phyloP scores from a whole-genome alignment of 805 yeast genomes.

The Trichomonascus vanleenenianus region DNA sequence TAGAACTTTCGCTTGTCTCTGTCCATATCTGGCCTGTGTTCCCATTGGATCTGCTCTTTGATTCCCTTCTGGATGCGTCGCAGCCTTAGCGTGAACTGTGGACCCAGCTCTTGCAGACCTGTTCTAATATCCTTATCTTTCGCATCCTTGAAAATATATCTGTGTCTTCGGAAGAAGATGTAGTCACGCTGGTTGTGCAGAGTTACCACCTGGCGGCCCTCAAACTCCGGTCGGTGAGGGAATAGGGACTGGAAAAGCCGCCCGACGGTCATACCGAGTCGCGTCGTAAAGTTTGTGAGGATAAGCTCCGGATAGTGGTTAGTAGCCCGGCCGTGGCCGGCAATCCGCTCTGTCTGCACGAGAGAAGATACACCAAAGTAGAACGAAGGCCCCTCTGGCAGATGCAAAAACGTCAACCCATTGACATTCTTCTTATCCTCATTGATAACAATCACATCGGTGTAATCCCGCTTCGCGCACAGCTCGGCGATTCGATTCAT shows the following conservation, averaged over 20 bases:
- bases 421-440: slow-evolving; percentile 91
- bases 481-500: slow-evolving; percentile 82
- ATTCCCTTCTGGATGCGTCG: slow-evolving; percentile 88
- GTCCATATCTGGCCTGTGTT: slow-evolving; percentile 93
- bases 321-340: slow-evolving; percentile 88
- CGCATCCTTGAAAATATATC: slow-evolving; percentile 83
- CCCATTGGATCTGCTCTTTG: slow-evolving; percentile 92
- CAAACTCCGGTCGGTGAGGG: slow-evolving; percentile 88
- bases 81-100: slow-evolving; percentile 86
- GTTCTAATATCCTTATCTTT: slow-evolving; percentile 49
- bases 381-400: slow-evolving; percentile 93
- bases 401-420: slow-evolving; percentile 86
- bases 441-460: slow-evolving; percentile 81
- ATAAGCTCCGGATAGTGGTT: slow-evolving; percentile 88
- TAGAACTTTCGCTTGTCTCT: slow-evolving; percentile 90
- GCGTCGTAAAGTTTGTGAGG: slow-evolving; percentile 84
- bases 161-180: slow-evolving; percentile 90
- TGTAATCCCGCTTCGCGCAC: slow-evolving; percentile 75
- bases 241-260: slow-evolving; percentile 84
- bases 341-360: slow-evolving; percentile 63
- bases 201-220: slow-evolving; percentile 93
- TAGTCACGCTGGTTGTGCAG: slow-evolving; percentile 94
- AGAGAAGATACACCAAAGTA: slow-evolving; percentile 80
- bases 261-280: slow-evolving; percentile 91
- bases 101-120: slow-evolving; percentile 93